Evolutionary conservation across 164 flowering plant species (phyloP), one percentile per base, ranked within the genome.

Genomic region (Berberis thunbergii): DNA sequence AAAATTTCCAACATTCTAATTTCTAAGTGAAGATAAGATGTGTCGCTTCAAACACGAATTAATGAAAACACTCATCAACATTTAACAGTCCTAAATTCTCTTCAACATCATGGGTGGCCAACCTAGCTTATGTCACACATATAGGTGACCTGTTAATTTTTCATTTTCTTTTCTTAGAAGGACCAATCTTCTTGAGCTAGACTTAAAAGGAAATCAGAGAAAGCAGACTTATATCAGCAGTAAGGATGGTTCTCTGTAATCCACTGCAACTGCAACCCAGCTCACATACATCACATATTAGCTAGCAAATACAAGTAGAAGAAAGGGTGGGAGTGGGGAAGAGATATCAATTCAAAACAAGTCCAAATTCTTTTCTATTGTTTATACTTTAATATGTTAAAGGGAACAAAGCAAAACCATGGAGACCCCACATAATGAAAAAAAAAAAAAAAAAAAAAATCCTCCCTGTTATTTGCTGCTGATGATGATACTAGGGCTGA

Each of bases 231-330:
- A 45, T n/a, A 11, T 44, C 52, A 45, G 6, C 40, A 26, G n/a
- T 4, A n/a, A 46, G 46, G 44, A 38, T 45, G 26, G 63, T 45
- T 45, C 13, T 4, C 1, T 45, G 2, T 41, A 59, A 38, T n/a
- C 65, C 57, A 72, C 74, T 82, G 86, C 81, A 74, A 72, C 74
- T 82, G 86, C 81, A 74, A 55, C 71, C 57, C 86, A 82, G 83
- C 86, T 82, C 78, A 77, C 60, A 41, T 57, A 58, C 60, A 39
- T 57, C 60, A 57, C 60, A 26, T 55, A 4, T 52, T 52, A 45
- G 11, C 58, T 43, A 9, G 12, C 38, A 13, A 49, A 46, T 54
- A 54, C 57, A 50, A 62, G 9, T 26, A 60, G 52, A 12, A 13
- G 39, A 43, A 26, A 59, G 62, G 4, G 8, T 58, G 1, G 5